A percentile compares a stretch with the other conserved stretches of the same genome.
phyloP scores from a whole-genome alignment of 805 yeast genomes.

The Scheffersomyces spartinae region DNA sequence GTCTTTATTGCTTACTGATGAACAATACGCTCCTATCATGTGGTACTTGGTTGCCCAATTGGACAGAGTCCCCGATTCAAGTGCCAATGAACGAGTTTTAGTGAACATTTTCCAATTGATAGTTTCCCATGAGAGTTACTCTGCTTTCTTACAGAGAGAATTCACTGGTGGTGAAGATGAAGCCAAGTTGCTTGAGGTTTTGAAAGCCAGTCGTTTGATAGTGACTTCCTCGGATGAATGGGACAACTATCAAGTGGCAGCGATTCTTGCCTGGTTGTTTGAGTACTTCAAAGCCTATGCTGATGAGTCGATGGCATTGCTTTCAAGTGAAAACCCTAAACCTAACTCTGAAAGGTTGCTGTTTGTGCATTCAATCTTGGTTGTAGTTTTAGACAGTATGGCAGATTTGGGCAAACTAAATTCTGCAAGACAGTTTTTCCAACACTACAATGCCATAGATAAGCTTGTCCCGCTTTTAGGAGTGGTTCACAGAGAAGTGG shows the following conservation, averaged over 20 bases:
- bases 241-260: conserved; percentile 24
- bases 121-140: conserved; percentile 19
- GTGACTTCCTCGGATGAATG: conserved; percentile 29
- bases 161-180: conserved; percentile 1
- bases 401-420: conserved; percentile 31
- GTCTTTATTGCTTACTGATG: no score
- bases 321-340: conserved; percentile 6
- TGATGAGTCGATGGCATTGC: conserved; percentile 5
- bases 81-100: no score
- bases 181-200: conserved; percentile 5
- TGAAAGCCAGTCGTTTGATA: conserved; percentile 21
- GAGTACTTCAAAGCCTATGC: conserved; percentile 15
- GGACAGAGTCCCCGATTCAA: no score
- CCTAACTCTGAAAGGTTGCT: conserved; percentile 5
- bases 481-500: conserved; percentile 29
- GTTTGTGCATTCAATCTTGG: conserved; percentile 8
- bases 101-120: conserved; percentile 1
- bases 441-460: conserved; percentile 25
- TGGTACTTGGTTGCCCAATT: no score
- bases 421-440: conserved; percentile 27
- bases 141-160: conserved; percentile 12
- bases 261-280: conserved; percentile 30
- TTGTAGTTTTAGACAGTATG: conserved; percentile 28
- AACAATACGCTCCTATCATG: no score
- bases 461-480: conserved; percentile 25